Evolutionary conservation across 805 yeast genomes (phyloP).

Genomic region (Scheffersomyces ergatensis): DNA sequence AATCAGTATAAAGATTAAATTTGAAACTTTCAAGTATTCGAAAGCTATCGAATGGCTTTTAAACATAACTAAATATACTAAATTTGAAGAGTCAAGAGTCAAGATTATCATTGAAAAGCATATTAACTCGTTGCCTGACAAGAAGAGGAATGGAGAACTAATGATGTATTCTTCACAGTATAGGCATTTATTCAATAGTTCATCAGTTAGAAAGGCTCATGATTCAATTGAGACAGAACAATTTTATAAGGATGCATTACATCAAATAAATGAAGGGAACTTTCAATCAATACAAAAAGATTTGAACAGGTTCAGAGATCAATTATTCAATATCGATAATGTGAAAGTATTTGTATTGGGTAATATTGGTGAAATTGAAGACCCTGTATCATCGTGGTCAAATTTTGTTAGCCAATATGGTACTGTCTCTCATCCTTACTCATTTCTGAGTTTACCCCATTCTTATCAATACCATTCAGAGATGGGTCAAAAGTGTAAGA

Average conservation of each 20-base stretch:
- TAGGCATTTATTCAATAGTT: conserved; percentile 49
- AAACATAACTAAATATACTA: conserved; percentile 60
- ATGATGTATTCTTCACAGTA: conserved; percentile 66
- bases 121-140: conserved; percentile 58
- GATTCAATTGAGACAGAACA: conserved; percentile 66
- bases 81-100: conserved; percentile 72
- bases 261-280: conserved; percentile 53
- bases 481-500: conserved; percentile 51
- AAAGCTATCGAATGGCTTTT: conserved; percentile 77
- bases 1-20: conserved; percentile 58
- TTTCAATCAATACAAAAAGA: conserved; percentile 45
- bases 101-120: conserved; percentile 62
- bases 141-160: conserved; percentile 58
- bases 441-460: conserved; percentile 43
- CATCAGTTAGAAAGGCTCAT: conserved; percentile 63
- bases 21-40: conserved; percentile 57
- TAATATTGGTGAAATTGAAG: conserved; percentile 49
- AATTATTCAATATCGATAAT: conserved; percentile 56
- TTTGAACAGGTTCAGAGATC: conserved; percentile 50
- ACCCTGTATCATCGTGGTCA: conserved; percentile 63
- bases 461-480: conserved; percentile 52
- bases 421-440: conserved; percentile 4
- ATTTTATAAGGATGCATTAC: conserved; percentile 43
- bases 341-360: conserved; percentile 71
- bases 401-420: conserved; percentile 23